phyloP scores from a whole-genome alignment of 2,329 filamentous ascomycete species.

The Capronia americana region DNA sequence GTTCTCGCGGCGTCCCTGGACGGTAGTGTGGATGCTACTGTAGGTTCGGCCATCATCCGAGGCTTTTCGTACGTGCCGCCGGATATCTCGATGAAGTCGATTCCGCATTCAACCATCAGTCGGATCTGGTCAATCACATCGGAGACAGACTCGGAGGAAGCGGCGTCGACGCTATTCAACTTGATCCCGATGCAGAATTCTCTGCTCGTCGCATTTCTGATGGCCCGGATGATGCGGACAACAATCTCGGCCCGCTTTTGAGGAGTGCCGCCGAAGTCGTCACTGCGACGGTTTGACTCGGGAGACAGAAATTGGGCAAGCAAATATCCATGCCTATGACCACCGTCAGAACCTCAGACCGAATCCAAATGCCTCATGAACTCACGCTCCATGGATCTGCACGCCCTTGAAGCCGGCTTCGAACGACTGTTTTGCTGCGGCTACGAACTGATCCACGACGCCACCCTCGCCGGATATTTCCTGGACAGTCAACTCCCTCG shows the following conservation, averaged over 20 bases:
- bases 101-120: neutral
- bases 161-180: neutral
- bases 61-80: conserved; percentile 4
- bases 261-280: neutral
- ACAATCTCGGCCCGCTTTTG: too few relatives aligned
- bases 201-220: too few relatives aligned
- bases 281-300: neutral
- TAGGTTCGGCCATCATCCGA: neutral
- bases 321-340: neutral
- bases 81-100: neutral
- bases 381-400: neutral
- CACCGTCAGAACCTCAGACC: too few relatives aligned
- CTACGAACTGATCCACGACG: neutral
- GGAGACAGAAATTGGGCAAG: neutral
- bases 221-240: too few relatives aligned
- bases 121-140: neutral
- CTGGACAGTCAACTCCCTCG: neutral
- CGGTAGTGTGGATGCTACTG: neutral
- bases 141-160: neutral
- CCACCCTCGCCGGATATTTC: neutral
- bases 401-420: neutral
- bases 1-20: neutral
- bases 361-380: neutral
- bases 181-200: neutral
- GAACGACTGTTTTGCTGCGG: neutral